These are phyloP conservation scores for Domatiomyces globalis DNA, from an alignment of 2,329 filamentous ascomycete species.

Conservation along the genomic window DNA sequence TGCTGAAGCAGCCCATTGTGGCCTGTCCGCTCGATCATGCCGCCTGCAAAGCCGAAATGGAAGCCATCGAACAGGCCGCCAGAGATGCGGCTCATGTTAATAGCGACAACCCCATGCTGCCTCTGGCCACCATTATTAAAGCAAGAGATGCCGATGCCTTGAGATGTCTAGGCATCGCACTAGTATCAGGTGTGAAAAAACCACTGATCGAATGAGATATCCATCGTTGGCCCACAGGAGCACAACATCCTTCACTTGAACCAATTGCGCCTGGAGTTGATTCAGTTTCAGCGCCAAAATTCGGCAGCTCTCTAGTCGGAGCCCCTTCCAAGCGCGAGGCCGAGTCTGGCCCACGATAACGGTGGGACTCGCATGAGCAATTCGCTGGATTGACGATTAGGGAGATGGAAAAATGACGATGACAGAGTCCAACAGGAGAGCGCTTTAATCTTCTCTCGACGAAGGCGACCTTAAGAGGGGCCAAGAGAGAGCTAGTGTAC, in stretches of 20 bases:
- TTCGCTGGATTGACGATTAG: not conserved
- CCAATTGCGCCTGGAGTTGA: not conserved
- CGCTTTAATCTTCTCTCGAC: not conserved
- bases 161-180: constrained; percentile 45
- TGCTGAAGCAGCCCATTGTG: constrained; percentile 79
- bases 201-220: constrained; percentile 48
- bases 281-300: not conserved
- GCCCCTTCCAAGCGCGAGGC: not conserved
- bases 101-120: constrained; percentile 83
- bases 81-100: constrained; percentile 82
- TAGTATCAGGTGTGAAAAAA: constrained; percentile 49
- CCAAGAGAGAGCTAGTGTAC: not conserved
- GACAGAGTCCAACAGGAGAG: too few species aligned
- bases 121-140: constrained; percentile 66
- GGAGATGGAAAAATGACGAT: not conserved
- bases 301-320: not conserved
- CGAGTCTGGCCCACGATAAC: not conserved
- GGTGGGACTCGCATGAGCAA: not conserved
- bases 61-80: constrained; percentile 89
- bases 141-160: constrained; percentile 57
- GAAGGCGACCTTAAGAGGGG: not conserved
- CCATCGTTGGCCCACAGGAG: not conserved
- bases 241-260: not conserved
- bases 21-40: constrained; percentile 93
- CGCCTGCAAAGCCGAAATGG: constrained; percentile 96